Conservation (phyloP, 176 grass and related monocot genomes). For the Saccharum spontaneum region DNA sequence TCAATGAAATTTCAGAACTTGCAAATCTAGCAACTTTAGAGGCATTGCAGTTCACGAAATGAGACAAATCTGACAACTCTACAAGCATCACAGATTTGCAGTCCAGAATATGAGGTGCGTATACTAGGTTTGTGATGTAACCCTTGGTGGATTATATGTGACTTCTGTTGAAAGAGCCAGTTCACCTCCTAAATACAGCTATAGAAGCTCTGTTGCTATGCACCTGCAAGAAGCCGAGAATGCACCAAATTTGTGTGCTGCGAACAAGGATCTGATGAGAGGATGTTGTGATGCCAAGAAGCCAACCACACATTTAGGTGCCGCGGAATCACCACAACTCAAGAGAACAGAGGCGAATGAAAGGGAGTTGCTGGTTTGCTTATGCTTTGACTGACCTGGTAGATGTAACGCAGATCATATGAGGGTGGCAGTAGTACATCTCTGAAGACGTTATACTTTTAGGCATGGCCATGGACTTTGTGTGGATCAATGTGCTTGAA, state of each 20-base stretch:
- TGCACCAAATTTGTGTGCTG: neutral
- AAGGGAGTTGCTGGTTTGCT: neutral
- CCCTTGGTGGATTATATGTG: neutral
- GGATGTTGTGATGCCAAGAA: neutral
- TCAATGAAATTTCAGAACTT: constrained; percentile 57
- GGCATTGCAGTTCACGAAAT: constrained; percentile 37
- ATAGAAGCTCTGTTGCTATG: neutral
- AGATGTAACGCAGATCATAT: neutral
- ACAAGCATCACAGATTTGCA: neutral
- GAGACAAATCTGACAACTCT: constrained; percentile 3
- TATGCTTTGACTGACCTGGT: neutral
- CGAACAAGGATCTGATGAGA: neutral
- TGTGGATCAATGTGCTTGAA: neutral
- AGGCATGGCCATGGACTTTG: neutral
- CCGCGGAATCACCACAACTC: neutral
- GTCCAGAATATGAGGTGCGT: constrained; percentile 11
- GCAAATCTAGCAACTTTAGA: constrained; percentile 55
- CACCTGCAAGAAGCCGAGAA: neutral
- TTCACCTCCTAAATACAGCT: neutral
- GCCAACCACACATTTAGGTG: neutral
- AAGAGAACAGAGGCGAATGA: neutral
- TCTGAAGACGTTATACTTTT: neutral
- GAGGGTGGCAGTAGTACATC: neutral
- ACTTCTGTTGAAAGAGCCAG: neutral
- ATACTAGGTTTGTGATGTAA: neutral